These are phyloP conservation scores for Colletotrichum neosansevieriae DNA, from an alignment of 2,329 filamentous ascomycete species.

Conservation along the genomic window DNA sequence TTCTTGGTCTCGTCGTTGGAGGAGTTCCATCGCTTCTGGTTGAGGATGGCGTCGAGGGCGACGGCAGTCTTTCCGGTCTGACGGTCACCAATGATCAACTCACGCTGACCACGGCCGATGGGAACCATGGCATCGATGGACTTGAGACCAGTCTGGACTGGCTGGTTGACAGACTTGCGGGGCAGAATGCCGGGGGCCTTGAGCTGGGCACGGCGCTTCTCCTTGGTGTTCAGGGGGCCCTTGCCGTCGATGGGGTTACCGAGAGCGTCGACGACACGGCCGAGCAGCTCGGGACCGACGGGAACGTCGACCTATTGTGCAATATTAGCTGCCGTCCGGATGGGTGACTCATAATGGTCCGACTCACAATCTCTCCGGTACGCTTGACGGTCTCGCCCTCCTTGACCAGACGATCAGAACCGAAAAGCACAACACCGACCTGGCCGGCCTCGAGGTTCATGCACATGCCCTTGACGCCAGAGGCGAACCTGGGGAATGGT, in stretches of 20 bases:
- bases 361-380: conserved; percentile 97
- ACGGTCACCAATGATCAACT: conserved; percentile 99
- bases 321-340: conserved; percentile 43
- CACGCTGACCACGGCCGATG: conserved; percentile 99
- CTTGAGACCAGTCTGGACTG: conserved; percentile 99
- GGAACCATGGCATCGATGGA: conserved; percentile 99
- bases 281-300: conserved; percentile 91
- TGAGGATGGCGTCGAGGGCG: conserved; percentile 96
- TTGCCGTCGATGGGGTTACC: conserved; percentile 99
- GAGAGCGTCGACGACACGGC: conserved; percentile 97
- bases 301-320: conserved; percentile 88
- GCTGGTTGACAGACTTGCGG: conserved; percentile 96
- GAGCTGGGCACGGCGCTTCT: conserved; percentile 96
- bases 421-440: conserved; percentile 99
- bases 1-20: conserved; percentile 92
- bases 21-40: conserved; percentile 99
- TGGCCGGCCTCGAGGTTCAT: conserved; percentile 99
- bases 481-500: conserved; percentile 81
- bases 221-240: conserved; percentile 92
- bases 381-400: conserved; percentile 99
- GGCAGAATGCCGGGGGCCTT: conserved; percentile 99
- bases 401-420: conserved; percentile 99
- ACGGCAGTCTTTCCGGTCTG: conserved; percentile 99
- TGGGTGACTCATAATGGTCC: not conserved
- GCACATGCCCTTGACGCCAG: conserved; percentile 99